Conservation (phyloP, 306 rosid species). For the Alnus glutinosa region DNA sequence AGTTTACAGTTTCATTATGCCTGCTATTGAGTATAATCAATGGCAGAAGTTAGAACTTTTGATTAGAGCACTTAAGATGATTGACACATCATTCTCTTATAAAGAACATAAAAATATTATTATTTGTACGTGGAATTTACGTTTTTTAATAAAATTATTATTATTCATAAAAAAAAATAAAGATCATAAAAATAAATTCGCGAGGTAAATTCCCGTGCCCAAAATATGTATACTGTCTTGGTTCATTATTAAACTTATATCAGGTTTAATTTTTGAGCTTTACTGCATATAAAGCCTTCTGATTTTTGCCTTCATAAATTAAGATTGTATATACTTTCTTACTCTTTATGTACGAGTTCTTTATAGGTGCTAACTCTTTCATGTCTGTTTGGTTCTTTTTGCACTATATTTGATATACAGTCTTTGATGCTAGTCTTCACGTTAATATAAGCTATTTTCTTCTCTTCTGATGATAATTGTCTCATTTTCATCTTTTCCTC, state of each 20-base stretch:
- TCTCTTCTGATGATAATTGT: neutral
- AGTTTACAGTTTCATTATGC: neutral
- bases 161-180: neutral
- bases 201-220: neutral
- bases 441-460: neutral
- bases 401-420: neutral
- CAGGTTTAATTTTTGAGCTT: neutral
- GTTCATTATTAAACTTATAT: neutral
- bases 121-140: too few relatives aligned
- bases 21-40: neutral
- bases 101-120: neutral
- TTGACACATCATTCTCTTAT: neutral
- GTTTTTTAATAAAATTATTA: too few relatives aligned
- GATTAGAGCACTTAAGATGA: neutral
- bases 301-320: too few relatives aligned
- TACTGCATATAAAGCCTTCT: neutral
- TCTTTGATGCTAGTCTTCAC: neutral
- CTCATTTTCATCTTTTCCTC: neutral
- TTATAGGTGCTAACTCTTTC: neutral
- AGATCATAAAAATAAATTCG: neutral
- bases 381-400: neutral
- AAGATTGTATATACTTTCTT: too few relatives aligned
- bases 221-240: neutral
- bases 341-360: neutral
- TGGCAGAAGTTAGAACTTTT: neutral